Conservation (phyloP, 1,284 basidiomycete species). For the Filobasidium uniguttulatum region DNA sequence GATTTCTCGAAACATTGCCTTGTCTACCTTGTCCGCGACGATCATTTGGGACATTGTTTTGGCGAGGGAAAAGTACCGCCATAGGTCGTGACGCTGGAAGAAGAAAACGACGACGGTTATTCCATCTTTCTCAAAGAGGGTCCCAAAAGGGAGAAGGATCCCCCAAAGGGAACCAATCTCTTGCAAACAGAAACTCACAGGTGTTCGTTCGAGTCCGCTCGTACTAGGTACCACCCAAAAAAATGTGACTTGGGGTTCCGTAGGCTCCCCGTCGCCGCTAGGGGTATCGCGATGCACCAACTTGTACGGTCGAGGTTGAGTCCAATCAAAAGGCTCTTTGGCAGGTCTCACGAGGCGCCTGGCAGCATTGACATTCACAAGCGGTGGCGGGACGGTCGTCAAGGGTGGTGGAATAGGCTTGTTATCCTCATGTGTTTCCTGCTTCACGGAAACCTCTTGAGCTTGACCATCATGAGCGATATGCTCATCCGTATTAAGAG, state of each 20-base stretch:
- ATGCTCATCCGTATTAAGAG: too few species aligned
- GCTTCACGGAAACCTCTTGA: background rate
- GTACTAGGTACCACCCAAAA: conserved; percentile 37
- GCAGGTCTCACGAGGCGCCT: too few species aligned
- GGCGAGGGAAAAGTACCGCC: conserved; percentile 21
- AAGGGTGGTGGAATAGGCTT: too few species aligned
- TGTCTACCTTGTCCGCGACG: conserved; percentile 3
- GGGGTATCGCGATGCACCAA: conserved; percentile 21
- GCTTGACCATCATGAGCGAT: too few species aligned
- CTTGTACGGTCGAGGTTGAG: conserved; percentile 20
- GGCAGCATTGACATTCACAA: too few species aligned
- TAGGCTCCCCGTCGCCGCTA: background rate
- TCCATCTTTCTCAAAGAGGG: background rate
- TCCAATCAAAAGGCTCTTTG: conserved; percentile 19
- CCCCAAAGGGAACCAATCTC: background rate
- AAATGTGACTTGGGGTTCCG: conserved; percentile 16
- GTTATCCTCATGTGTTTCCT: background rate
- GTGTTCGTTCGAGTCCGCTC: conserved; percentile 33
- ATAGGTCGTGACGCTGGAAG: conserved; percentile 1
- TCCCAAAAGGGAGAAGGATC: background rate
- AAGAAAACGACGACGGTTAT: too few species aligned
- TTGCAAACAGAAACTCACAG: too few species aligned
- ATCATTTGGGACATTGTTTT: conserved; percentile 15
- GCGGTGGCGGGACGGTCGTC: too few species aligned
- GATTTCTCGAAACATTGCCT: conserved; percentile 17